Base-by-base conservation (phyloP, 176 grass and related monocot species). In the Paspalum notatum region DNA sequence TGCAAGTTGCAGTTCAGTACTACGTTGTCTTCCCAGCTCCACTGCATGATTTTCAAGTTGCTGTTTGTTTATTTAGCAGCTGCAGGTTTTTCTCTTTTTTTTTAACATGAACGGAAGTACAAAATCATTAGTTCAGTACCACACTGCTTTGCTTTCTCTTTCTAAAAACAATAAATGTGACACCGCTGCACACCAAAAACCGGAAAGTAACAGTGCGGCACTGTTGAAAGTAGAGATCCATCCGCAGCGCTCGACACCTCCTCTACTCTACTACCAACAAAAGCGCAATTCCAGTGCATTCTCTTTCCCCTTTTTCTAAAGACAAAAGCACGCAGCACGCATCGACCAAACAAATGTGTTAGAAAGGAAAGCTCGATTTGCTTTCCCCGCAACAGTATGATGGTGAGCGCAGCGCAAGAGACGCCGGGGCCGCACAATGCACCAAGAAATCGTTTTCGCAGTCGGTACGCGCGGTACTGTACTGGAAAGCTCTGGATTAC, bases 271-370 rank as follows among this genome's bases (percentile, higher is more conserved):
- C 49, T 44, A 40, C 24, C 71, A 70, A 77, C 48, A 79, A 88
- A 76, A 68, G 75, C 18, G 49, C 62, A 27, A 62, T 45, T 56
- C 80, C 62, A 55, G 42, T 80, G 41, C 44, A 75, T 39, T 62
- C 38, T 55, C 77, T 45, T 77, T 78, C 46, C 20, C n/a, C 52
- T 50, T 72, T 74, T 32, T 61, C 52, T 71, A 74, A 52, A 69
- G 15, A 53, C 74, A 55, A 56, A 44, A 66, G 40, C 72, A 44
- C 26, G 18, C 24, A 14, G 18, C 24, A 14, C 81, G 59, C 68
- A 52, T 52, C 37, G 72, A 84, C 57, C 62, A 26, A 25, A 38
- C 76, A 51, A 24, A 27, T 41, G 18, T 54, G 51, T 48, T 68
- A 6, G 17, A 56, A 8, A 16, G 5, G 7, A 76, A 76, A 85